phyloP scores from a whole-genome alignment of 768 basidiomycete species.

The Auricularia cornea region DNA sequence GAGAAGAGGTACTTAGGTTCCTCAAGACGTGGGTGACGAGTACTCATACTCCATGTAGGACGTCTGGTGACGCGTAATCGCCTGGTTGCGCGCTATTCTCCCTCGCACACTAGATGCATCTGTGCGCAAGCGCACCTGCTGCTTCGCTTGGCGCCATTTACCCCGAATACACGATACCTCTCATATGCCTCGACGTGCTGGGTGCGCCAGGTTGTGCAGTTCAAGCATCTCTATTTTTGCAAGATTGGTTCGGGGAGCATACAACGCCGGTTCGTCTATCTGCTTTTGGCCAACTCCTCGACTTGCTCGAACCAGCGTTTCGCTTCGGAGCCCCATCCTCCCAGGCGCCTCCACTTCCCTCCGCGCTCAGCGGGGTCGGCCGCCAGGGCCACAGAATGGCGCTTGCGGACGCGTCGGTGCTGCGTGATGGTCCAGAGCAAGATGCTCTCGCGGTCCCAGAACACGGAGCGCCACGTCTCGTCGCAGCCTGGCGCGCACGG shows the following conservation, averaged over 20 bases:
- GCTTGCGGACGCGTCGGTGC: conserved; percentile 27
- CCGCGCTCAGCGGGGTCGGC: conserved; percentile 27
- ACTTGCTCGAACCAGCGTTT: conserved; percentile 28
- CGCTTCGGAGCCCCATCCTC: conserved; percentile 42
- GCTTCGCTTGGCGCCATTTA: no score
- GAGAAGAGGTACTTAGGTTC: neutral
- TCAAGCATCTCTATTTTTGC: no score
- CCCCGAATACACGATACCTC: no score
- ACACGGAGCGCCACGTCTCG: conserved; percentile 32
- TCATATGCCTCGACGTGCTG: no score
- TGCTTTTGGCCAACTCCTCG: neutral
- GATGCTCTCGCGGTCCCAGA: conserved; percentile 44
- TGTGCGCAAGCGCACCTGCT: no score
- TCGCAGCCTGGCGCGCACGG: conserved; percentile 44
- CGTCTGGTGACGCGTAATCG: neutral
- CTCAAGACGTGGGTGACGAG: no score
- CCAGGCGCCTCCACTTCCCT: conserved; percentile 38
- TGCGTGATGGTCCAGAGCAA: conserved; percentile 42
- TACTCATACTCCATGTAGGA: no score
- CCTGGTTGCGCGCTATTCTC: no score
- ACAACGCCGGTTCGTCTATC: neutral
- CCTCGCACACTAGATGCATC: no score
- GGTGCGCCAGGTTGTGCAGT: no score
- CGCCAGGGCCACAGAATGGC: conserved; percentile 21
- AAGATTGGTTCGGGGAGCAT: no score